Base-by-base conservation (phyloP, 2,329 filamentous ascomycete genomes). In the Xylaria sp. region DNA sequence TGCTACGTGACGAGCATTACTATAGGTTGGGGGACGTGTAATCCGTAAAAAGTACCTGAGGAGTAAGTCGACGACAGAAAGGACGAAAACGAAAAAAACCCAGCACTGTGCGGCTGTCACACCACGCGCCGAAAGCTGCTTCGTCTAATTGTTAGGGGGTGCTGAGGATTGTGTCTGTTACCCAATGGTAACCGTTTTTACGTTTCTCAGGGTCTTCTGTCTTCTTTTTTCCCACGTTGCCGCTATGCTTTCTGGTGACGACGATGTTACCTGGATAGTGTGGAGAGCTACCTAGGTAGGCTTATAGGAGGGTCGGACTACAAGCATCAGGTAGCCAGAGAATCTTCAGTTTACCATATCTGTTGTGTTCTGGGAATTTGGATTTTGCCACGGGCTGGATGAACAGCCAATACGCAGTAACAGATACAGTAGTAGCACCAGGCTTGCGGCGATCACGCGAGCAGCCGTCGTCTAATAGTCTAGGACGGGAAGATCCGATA, bases 391-490 rank as follows among this genome's bases (percentile, higher is more conserved):
- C 66, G 36, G 63, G 54, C 9, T 44, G 49, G 17, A 65, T 23
- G 15, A 59, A 42, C 26, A 59, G 60, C 49, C 33, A 64, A n/a
- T 57, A 61, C 49, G 54, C 56, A 57, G 57, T 67, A 44, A 59
- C 38, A 64, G 36, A 60, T 46, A 57, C 42, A 63, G 53, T 23
- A 57, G 42, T 33, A 60, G 40, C n/a, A 26, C 46, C 11, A 53
- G 57, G 61, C 59, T 59, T 66, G 48, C 59, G 65, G 59, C 66
- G 68, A 70, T 70, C 68, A 68, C 65, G 65, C 63, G 65, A 70
- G 65, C 58, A 65, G 38, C 68, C 58, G 60, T 65, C 65, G 57
- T 62, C 61, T 58, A 60, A 58, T 66, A 26, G 36, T 36, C 13
- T 46, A 64, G 49, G 57, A 56, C 69, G 69, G 69, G 64, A 71